These are phyloP conservation scores for Debaryomyces subglobosus DNA, from an alignment of 1,139 yeast species.

Conservation along the genomic window DNA sequence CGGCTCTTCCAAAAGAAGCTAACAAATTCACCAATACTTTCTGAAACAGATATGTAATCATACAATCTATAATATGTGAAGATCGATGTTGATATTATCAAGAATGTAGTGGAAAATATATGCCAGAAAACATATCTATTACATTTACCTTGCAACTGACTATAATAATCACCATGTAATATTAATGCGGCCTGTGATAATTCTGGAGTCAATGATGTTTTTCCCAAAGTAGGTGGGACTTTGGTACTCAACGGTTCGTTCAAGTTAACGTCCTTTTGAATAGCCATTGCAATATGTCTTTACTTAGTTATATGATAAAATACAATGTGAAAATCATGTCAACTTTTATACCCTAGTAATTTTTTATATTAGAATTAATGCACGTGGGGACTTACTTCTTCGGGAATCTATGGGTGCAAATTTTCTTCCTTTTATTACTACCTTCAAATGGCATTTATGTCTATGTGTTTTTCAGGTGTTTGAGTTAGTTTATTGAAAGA, in stretches of 20 bases:
- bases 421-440: neutral
- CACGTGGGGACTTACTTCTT: constrained; percentile 5
- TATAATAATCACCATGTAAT: constrained; percentile 63
- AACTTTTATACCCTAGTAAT: neutral
- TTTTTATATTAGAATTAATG: neutral
- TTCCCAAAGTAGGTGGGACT: constrained; percentile 52
- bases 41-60: constrained; percentile 41
- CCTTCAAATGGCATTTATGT: neutral
- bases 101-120: constrained; percentile 36
- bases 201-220: constrained; percentile 53
- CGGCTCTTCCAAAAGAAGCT: constrained; percentile 22
- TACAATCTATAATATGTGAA: constrained; percentile 32
- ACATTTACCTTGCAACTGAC: constrained; percentile 57
- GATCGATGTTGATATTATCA: constrained; percentile 23
- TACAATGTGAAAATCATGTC: neutral
- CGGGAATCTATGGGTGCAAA: constrained; percentile 6
- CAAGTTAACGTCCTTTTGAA: constrained; percentile 52
- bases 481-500: too few species aligned
- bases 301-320: neutral
- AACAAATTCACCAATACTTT: constrained; percentile 38
- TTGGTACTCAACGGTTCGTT: constrained; percentile 55
- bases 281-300: constrained; percentile 23
- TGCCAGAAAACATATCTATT: constrained; percentile 54
- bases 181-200: constrained; percentile 61
- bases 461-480: too few species aligned